Percentiles rank a stretch among this genome's conserved stretches.
phyloP scores from a whole-genome alignment of 495 filamentous ascomycete genomes.

The Penicillium coffeae region DNA sequence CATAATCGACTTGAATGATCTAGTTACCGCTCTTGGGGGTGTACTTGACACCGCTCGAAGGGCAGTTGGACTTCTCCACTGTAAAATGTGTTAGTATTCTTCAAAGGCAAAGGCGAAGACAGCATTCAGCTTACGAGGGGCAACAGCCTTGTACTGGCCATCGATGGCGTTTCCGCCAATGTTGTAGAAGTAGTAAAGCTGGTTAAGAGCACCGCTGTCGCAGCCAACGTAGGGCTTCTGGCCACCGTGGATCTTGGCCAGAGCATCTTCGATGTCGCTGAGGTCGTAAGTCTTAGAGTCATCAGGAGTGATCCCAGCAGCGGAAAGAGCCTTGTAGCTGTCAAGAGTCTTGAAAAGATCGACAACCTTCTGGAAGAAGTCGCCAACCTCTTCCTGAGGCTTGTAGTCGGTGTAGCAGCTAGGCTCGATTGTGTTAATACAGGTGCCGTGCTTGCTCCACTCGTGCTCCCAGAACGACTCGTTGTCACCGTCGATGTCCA shows the following conservation, averaged over 20 bases:
- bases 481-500: constrained; percentile 53
- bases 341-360: constrained; percentile 59
- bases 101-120: neutral
- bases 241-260: constrained; percentile 53
- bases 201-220: constrained; percentile 51
- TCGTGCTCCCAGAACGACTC: constrained; percentile 75
- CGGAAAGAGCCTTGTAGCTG: constrained; percentile 57
- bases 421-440: constrained; percentile 60
- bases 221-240: constrained; percentile 62
- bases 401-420: constrained; percentile 68
- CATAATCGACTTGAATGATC: neutral
- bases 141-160: constrained; percentile 59
- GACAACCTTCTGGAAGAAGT: constrained; percentile 55
- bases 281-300: constrained; percentile 56
- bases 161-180: constrained; percentile 67
- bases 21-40: constrained; percentile 44
- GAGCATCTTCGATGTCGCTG: constrained; percentile 56
- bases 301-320: constrained; percentile 62
- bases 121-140: constrained; percentile 38
- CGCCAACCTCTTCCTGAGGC: constrained; percentile 54
- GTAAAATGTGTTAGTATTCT: constrained; percentile 12
- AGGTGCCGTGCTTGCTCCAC: constrained; percentile 73
- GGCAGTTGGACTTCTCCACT: constrained; percentile 54
- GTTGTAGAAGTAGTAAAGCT: constrained; percentile 77
- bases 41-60: constrained; percentile 55